Evolutionary conservation across 192 early-diverging fungal species (phyloP).

Genomic region (Mortierella alpina): DNA sequence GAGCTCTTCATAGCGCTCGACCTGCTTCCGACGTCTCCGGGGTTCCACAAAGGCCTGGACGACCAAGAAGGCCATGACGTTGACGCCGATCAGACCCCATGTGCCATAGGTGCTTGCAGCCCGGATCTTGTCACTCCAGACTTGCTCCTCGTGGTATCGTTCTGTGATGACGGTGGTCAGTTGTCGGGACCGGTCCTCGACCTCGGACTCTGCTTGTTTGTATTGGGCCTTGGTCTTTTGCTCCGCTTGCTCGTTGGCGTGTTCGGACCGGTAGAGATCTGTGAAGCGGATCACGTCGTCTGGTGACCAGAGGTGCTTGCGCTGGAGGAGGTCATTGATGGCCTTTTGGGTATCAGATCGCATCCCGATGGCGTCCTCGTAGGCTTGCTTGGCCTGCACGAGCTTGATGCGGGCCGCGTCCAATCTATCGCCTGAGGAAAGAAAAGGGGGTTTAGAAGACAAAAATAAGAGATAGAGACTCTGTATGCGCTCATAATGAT

Average conservation of each 20-base stretch:
- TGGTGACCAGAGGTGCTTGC: slow-evolving; percentile 80
- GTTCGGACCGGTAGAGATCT: slow-evolving; percentile 77
- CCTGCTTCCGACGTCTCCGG: slow-evolving; percentile 70
- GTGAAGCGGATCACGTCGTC: slow-evolving; percentile 83
- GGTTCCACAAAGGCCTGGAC: slow-evolving; percentile 84
- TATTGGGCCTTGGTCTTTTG: slow-evolving; percentile 57
- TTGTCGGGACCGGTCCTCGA: slow-evolving; percentile 71
- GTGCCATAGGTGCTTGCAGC: slow-evolving; percentile 80
- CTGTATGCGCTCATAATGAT: neutral
- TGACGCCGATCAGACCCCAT: slow-evolving; percentile 71
- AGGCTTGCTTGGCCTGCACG: slow-evolving; percentile 58
- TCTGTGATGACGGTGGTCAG: slow-evolving; percentile 77
- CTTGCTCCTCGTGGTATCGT: slow-evolving; percentile 85
- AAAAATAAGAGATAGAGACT: too few species aligned
- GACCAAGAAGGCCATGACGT: slow-evolving; percentile 72
- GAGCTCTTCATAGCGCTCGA: slow-evolving; percentile 74
- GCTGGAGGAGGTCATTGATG: slow-evolving; percentile 81
- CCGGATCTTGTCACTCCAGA: slow-evolving; percentile 90
- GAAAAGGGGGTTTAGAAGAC: neutral
- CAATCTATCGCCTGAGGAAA: slow-evolving; percentile 25
- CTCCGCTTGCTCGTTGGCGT: slow-evolving; percentile 69
- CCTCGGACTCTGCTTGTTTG: slow-evolving; percentile 65
- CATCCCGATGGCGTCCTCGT: slow-evolving; percentile 66
- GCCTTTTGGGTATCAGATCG: slow-evolving; percentile 76
- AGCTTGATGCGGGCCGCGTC: slow-evolving; percentile 40